phyloP scores from a whole-genome alignment of 148 eudicot species.

The Fallopia convolvulus region DNA sequence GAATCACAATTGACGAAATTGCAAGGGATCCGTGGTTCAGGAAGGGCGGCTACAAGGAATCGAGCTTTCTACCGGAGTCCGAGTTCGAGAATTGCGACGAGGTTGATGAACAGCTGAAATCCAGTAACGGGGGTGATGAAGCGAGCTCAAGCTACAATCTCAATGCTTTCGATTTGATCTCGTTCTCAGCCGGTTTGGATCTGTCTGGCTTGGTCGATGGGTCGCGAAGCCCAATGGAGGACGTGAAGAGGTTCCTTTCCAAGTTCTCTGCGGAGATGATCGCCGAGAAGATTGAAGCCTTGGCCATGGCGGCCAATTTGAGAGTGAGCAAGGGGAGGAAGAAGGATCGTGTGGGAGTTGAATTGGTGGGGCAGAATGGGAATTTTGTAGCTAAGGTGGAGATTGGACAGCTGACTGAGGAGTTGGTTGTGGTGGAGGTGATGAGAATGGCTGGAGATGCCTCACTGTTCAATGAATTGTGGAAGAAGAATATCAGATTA shows the following conservation, averaged over 20 bases:
- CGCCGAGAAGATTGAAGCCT: conserved; percentile 29
- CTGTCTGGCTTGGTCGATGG: conserved; percentile 37
- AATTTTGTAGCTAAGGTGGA: conserved; percentile 24
- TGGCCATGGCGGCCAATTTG: conserved; percentile 16
- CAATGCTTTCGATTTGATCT: conserved; percentile 57
- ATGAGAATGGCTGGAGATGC: conserved; percentile 22
- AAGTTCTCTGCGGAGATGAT: conserved; percentile 28
- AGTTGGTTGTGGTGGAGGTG: conserved; percentile 43
- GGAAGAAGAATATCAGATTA: conserved; percentile 8
- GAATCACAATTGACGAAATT: conserved; percentile 57
- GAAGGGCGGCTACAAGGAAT: conserved; percentile 27
- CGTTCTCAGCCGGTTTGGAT: conserved; percentile 48
- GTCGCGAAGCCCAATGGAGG: neutral
- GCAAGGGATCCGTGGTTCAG: conserved; percentile 54
- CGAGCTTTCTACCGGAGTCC: conserved; percentile 24
- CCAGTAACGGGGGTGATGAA: neutral
- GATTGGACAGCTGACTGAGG: conserved; percentile 40
- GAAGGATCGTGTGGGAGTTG: conserved; percentile 23
- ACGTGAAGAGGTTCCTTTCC: conserved; percentile 44
- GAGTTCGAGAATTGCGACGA: conserved; percentile 13
- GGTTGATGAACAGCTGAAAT: neutral
- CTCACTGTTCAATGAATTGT: neutral
- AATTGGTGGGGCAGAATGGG: conserved; percentile 38
- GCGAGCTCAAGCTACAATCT: conserved; percentile 10
- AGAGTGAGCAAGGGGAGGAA: conserved; percentile 22